phyloP scores from a whole-genome alignment of 2,329 filamentous ascomycete species.

The Trichoderma cornu-damae region DNA sequence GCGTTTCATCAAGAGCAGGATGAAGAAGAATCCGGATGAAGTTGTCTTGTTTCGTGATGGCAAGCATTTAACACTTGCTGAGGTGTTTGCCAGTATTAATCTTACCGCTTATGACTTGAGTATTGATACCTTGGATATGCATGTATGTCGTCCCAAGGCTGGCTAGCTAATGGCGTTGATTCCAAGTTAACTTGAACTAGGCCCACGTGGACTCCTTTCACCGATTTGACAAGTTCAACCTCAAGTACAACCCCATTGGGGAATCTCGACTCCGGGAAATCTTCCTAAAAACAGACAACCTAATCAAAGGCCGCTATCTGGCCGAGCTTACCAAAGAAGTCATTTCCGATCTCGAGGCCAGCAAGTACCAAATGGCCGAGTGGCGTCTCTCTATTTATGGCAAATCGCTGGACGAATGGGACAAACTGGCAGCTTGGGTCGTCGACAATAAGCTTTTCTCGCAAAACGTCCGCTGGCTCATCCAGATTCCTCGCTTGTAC shows the following conservation, averaged over 20 bases:
- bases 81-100: slow-evolving; percentile 97
- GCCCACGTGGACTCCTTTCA: slow-evolving; percentile 98
- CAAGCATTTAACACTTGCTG: slow-evolving; percentile 80
- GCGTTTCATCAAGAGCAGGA: slow-evolving; percentile 99
- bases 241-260: slow-evolving; percentile 97
- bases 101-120: slow-evolving; percentile 95
- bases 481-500: slow-evolving; percentile 90
- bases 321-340: slow-evolving; percentile 98
- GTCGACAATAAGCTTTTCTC: slow-evolving; percentile 99
- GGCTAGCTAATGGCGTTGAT: fast-evolving
- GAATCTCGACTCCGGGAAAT: slow-evolving; percentile 96
- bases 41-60: slow-evolving; percentile 88
- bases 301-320: slow-evolving; percentile 89
- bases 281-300: slow-evolving; percentile 97
- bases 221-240: slow-evolving; percentile 98
- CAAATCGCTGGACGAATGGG: slow-evolving; percentile 88
- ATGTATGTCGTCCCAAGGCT: slow-evolving; percentile 52
- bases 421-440: slow-evolving; percentile 97
- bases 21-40: slow-evolving; percentile 97
- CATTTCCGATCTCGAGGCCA: slow-evolving; percentile 92
- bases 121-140: slow-evolving; percentile 98
- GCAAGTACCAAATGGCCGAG: slow-evolving; percentile 99
- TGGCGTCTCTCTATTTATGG: slow-evolving; percentile 99
- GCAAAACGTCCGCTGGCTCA: slow-evolving; percentile 94
- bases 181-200: slow-evolving; percentile 36